Base-by-base conservation (phyloP, 2,329 filamentous ascomycete genomes). In the Pyricularia grisea region DNA sequence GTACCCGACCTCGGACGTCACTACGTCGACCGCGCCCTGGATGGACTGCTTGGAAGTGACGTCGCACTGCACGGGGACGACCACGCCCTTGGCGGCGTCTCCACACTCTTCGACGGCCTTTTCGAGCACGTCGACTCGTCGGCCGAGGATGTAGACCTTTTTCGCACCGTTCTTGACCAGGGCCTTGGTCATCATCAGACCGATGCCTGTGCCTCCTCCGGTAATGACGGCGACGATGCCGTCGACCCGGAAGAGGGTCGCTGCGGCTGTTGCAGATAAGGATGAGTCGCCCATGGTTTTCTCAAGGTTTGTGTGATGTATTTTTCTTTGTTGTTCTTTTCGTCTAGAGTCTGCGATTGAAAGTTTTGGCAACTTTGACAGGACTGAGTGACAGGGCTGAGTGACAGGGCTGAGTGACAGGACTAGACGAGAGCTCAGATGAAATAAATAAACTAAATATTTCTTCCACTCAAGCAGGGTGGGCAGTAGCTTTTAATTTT, bases 191-290 rank as follows among this genome's bases (percentile, higher is more conserved):
- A 85, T 84, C 11, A 30, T 55, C 33, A 68, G 55, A 11, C 67
- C 67, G 70, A 33, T 71, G 84, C 83, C 83, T 69, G 76, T 82
- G 11, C 83, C 84, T 14, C 84, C 85, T 23, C 85, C 84, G 0
- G 85, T 87, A 31, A 87, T 78, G n/a, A 87, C 84, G 64, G 81
- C 83, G 0, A 87, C 80, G 10, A 87, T 76, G 61, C 82, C 84
- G 36, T 84, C 77, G 30, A 85, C 82, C 28, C 78, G 76, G 73
- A 86, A 85, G 20, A 86, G 76, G 28, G 74, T 72, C 28, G 73
- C 73, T 2, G 74, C 73, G 3, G 73, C 36, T 9, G 67, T 65
- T 23, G 65, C 27, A 7, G 67, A 3, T 14, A 36, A 14, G 33
- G 10, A 50, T 17, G 71, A 36, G 23, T 65, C 67, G 25, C 58